These are phyloP conservation scores for Tetracentron sinense DNA, from an alignment of 164 flowering plant species.

Conservation along the genomic window DNA sequence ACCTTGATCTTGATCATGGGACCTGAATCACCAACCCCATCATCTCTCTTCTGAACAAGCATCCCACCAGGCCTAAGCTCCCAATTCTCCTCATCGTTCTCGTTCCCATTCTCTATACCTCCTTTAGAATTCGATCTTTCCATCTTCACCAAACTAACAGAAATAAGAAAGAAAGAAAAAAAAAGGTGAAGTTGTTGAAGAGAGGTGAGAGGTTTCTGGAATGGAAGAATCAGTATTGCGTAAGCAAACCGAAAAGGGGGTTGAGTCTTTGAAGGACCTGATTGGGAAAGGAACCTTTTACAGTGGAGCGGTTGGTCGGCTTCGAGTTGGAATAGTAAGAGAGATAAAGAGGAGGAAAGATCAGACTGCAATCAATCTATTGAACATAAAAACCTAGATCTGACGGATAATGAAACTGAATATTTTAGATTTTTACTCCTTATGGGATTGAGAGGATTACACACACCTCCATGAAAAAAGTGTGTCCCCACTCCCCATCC, in stretches of 20 bases:
- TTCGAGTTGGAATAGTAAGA: no score
- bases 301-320: no score
- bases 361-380: no score
- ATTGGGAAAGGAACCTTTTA: no score
- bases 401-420: no score
- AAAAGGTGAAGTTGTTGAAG: background rate
- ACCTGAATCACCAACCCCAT: conserved; percentile 26
- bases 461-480: no score
- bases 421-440: no score
- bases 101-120: conserved; percentile 7
- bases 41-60: conserved; percentile 48
- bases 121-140: no score
- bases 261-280: background rate
- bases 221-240: background rate
- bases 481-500: no score
- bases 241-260: background rate
- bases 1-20: conserved; percentile 47
- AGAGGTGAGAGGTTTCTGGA: conserved; percentile 7
- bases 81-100: conserved; percentile 36
- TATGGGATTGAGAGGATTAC: no score
- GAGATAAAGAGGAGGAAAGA: no score
- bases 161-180: background rate
- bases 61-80: conserved; percentile 55
- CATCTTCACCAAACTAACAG: conserved; percentile 8
- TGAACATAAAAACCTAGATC: no score